A percentile compares a stretch with the other conserved stretches of the same genome.
phyloP scores from a whole-genome alignment of 2,329 filamentous ascomycete genomes.

The Trichothecium sympodiale region DNA sequence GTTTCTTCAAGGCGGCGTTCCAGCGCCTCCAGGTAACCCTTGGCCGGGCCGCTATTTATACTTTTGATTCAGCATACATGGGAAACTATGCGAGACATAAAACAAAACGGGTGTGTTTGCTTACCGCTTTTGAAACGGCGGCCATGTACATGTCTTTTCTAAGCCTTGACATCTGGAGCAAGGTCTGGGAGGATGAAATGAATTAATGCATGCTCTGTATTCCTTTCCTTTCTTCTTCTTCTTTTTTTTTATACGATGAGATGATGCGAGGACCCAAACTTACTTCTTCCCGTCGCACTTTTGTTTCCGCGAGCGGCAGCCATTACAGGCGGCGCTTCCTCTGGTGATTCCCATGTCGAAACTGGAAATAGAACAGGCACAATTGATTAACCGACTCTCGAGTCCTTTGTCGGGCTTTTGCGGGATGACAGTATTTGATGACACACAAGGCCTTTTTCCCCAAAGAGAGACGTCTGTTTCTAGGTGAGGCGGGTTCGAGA shows the following conservation, averaged over 20 bases:
- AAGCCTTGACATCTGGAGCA: conserved; percentile 7
- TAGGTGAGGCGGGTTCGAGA: too few relatives aligned
- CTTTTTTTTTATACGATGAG: too few relatives aligned
- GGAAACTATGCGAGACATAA: too few relatives aligned
- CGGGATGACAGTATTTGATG: too few relatives aligned
- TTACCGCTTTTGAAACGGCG: conserved; percentile 8
- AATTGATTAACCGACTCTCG: conserved; percentile 4
- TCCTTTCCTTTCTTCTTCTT: too few relatives aligned
- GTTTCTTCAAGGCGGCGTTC: conserved; percentile 29
- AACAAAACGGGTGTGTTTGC: neutral
- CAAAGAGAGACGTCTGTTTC: too few relatives aligned
- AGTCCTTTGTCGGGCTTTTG: too few relatives aligned
- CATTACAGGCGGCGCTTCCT: conserved; percentile 10
- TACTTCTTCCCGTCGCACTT: conserved; percentile 8
- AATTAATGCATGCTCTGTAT: too few relatives aligned
- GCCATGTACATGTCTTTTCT: conserved; percentile 8
- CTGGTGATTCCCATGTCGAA: conserved; percentile 1
- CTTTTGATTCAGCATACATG: too few relatives aligned
- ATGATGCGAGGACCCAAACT: neutral
- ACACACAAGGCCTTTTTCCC: too few relatives aligned
- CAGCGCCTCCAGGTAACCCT: conserved; percentile 31
- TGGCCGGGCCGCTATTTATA: conserved; percentile 29
- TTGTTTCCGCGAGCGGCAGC: conserved; percentile 11
- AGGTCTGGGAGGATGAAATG: conserved; percentile 4
- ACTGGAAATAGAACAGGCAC: too few relatives aligned